phyloP scores from a whole-genome alignment of 495 filamentous ascomycete genomes.

The Bryoglossum gracile region DNA sequence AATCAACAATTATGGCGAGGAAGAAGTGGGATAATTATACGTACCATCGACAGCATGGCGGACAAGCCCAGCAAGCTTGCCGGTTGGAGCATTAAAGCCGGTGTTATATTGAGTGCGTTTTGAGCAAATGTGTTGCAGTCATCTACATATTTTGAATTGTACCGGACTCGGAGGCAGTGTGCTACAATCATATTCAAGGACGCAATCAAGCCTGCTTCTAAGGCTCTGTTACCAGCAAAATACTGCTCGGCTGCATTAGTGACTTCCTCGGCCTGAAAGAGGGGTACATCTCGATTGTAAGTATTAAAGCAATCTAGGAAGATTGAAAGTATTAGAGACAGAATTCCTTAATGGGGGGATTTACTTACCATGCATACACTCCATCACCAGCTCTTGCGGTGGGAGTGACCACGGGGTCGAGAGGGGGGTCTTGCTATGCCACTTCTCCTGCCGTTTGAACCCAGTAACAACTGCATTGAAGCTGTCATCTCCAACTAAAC shows the following conservation, averaged over 20 bases:
- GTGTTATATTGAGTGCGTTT: conserved; percentile 1
- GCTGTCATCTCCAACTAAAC: conserved; percentile 4
- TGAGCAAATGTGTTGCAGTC: conserved; percentile 1
- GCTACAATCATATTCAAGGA: conserved; percentile 3
- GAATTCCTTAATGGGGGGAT: too few relatives aligned
- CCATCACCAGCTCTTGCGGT: not conserved
- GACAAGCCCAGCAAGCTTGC: not conserved
- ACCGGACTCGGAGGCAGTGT: not conserved
- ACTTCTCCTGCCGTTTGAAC: not conserved
- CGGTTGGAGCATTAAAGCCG: not conserved
- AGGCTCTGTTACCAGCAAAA: not conserved
- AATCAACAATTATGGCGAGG: too few relatives aligned
- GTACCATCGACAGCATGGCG: not conserved
- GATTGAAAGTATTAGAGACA: too few relatives aligned
- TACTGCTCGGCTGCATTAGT: not conserved
- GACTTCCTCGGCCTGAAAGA: not conserved
- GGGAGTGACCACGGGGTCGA: not conserved
- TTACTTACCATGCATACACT: not conserved
- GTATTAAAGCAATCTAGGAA: not conserved
- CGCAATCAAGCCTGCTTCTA: not conserved
- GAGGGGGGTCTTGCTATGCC: not conserved
- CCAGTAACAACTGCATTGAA: not conserved
- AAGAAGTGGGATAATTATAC: not conserved
- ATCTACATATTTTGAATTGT: not conserved
- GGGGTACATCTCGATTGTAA: not conserved